Conservation (phyloP, 768 basidiomycete species). For the Suillus subalutaceus region DNA sequence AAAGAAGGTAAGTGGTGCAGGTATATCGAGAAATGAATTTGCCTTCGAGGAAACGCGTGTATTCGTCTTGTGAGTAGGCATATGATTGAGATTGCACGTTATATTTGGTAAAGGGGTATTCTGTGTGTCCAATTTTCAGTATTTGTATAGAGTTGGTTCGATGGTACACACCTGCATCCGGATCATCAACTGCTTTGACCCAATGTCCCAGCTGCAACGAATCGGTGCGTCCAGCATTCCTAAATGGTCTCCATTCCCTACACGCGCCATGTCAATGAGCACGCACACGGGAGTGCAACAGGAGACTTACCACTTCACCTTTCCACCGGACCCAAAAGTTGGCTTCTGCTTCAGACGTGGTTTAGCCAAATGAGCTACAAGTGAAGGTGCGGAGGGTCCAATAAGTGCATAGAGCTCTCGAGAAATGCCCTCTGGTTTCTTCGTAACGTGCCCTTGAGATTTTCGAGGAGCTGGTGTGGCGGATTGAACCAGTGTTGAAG, state of each 20-base stretch:
- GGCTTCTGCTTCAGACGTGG: slow-evolving; percentile 89
- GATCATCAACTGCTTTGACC: slow-evolving; percentile 65
- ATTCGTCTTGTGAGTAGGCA: slow-evolving; percentile 87
- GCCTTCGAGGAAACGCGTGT: slow-evolving; percentile 79
- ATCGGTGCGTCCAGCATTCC: slow-evolving; percentile 70
- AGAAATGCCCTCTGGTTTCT: slow-evolving; percentile 89
- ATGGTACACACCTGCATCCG: slow-evolving; percentile 51
- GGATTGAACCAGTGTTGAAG: slow-evolving; percentile 39
- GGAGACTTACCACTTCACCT: slow-evolving; percentile 67
- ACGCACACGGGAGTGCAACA: slow-evolving; percentile 3
- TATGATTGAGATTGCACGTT: slow-evolving; percentile 67
- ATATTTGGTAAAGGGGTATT: slow-evolving; percentile 85
- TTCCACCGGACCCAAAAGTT: slow-evolving; percentile 62
- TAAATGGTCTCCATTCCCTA: slow-evolving; percentile 80
- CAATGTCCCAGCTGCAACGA: slow-evolving; percentile 80
- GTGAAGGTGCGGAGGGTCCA: slow-evolving; percentile 87
- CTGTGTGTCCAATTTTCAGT: slow-evolving; percentile 36
- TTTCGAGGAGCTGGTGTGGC: slow-evolving; percentile 55
- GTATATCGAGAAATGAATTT: slow-evolving; percentile 13
- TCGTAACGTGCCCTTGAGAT: slow-evolving; percentile 36
- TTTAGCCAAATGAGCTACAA: slow-evolving; percentile 78
- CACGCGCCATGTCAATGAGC: slow-evolving; percentile 1
- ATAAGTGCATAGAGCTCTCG: slow-evolving; percentile 93
- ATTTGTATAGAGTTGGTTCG: neutral
- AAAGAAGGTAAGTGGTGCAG: neutral